Conservation (phyloP, 495 filamentous ascomycete species). For the Aspergillus kassunensis region DNA sequence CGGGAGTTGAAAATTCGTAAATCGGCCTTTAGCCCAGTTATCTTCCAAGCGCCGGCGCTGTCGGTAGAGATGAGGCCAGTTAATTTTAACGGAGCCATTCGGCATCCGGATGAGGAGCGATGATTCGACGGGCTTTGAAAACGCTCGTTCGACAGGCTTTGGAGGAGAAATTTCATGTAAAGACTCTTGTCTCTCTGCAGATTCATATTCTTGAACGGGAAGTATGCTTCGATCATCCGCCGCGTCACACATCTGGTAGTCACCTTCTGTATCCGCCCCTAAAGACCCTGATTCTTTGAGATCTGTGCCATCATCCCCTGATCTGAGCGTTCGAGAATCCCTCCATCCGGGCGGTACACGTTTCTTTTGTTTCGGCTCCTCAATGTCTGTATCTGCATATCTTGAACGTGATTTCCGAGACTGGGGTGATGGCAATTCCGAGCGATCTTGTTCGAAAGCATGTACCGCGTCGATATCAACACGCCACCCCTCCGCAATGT, state of each 20-base stretch:
- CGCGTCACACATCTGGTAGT: slow-evolving; percentile 46
- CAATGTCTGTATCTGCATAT: slow-evolving; percentile 42
- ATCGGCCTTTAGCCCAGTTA: slow-evolving; percentile 85
- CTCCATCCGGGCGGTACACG: slow-evolving; percentile 44
- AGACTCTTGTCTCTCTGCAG: not conserved
- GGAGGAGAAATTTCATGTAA: slow-evolving; percentile 6
- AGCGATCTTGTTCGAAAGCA: slow-evolving; percentile 60
- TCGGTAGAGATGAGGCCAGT: slow-evolving; percentile 74
- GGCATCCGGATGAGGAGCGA: slow-evolving; percentile 32
- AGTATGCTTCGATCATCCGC: slow-evolving; percentile 19
- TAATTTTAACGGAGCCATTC: slow-evolving; percentile 35
- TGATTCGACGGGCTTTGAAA: slow-evolving; percentile 23
- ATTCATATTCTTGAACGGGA: slow-evolving; percentile 7
- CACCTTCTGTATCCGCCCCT: slow-evolving; percentile 46
- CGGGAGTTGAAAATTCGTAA: slow-evolving; percentile 82
- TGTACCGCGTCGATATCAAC: slow-evolving; percentile 62
- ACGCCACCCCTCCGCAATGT: slow-evolving; percentile 80
- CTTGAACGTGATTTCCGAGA: slow-evolving; percentile 43
- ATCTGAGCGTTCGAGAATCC: slow-evolving; percentile 23
- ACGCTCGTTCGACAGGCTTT: slow-evolving; percentile 8
- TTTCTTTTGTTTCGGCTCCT: slow-evolving; percentile 49
- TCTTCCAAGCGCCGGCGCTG: slow-evolving; percentile 80
- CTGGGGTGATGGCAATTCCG: slow-evolving; percentile 37
- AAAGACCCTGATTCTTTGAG: slow-evolving; percentile 15
- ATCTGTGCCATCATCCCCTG: slow-evolving; percentile 7